A percentile compares a stretch with the other conserved stretches of the same genome.
Conservation (phyloP, 108 stramenopile genomes). For the Epipyxis sp. region DNA sequence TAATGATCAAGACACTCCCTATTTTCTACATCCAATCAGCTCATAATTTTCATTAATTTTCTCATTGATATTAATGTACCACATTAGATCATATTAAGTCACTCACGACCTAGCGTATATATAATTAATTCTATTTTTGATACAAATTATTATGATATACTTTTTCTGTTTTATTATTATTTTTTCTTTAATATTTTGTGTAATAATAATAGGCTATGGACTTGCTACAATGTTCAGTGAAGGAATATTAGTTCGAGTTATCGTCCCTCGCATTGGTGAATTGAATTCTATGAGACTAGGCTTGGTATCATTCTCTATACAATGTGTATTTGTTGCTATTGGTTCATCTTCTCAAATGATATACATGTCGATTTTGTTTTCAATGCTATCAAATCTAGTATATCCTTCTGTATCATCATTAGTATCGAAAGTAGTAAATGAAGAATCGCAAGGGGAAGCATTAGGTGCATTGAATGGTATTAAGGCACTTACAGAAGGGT, state of each 20-base stretch:
- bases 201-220: slow-evolving; percentile 28
- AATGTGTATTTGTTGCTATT: slow-evolving; percentile 79
- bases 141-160: neutral
- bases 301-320: slow-evolving; percentile 73
- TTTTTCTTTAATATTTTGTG: neutral
- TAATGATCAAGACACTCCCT: too few relatives aligned
- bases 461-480: slow-evolving; percentile 90
- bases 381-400: slow-evolving; percentile 79
- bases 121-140: neutral
- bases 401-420: slow-evolving; percentile 80
- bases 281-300: slow-evolving; percentile 71
- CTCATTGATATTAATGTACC: too few relatives aligned
- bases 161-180: too few relatives aligned
- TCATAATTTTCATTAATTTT: too few relatives aligned
- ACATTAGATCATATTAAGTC: neutral
- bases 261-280: slow-evolving; percentile 77
- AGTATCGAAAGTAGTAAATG: slow-evolving; percentile 74
- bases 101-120: neutral
- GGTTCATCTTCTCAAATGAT: slow-evolving; percentile 64
- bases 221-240: slow-evolving; percentile 23
- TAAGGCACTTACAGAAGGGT: slow-evolving; percentile 73
- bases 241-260: slow-evolving; percentile 67
- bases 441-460: slow-evolving; percentile 77
- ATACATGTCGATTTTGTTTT: slow-evolving; percentile 54
- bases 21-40: too few relatives aligned